Base-by-base conservation (phyloP, 768 basidiomycete genomes). In the Xanthoconium stramineum region DNA sequence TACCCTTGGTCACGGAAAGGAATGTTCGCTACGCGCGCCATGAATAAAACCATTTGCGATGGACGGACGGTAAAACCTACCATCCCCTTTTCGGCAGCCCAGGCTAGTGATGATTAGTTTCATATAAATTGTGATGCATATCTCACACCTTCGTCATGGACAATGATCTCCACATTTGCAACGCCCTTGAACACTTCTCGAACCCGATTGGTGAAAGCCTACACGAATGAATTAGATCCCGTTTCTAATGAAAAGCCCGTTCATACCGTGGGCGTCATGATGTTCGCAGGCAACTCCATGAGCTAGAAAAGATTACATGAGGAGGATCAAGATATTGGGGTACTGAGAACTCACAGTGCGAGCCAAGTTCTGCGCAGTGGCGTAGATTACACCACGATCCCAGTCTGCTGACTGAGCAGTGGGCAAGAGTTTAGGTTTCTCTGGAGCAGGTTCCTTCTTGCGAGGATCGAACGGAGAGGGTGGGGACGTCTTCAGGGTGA, bases 81-180 rank as follows among this genome's bases (percentile, higher is more conserved):
- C 93, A 94, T 95, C 54, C 85, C 85, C 74, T 89, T 90, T 72
- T 86, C 78, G 44, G 81, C 80, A 29, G 92, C 91, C 92, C 92
- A 95, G 3, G 76, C 89, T 89, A 59, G 61, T 7, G 40, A 52
- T 44, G 42, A 14, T 6, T 37, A 44, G 43, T 44, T 42, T 28
- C 10, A 35, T 24, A 53, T 32, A 33, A 32, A 50, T 14, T 20
- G 48, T 29, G 11, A 12, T 24, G 40, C 17, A 57, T 58, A 8
- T 11, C 9, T 35, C 59, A 17, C 55, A 91, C 89, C 86, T 76
- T 88, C 83, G 60, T 94, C 91, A 35, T 79, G 85, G 24, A 88
- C 81, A 47, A 83, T 76, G 46, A 92, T 76, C 65, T 87, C 78
- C 9, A 89, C 85, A 57, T 90, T 87, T 3, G 80, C 71, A 42